Evolutionary conservation across 1,139 yeast species (phyloP).

Genomic region (Geotrichum bryndzae): DNA sequence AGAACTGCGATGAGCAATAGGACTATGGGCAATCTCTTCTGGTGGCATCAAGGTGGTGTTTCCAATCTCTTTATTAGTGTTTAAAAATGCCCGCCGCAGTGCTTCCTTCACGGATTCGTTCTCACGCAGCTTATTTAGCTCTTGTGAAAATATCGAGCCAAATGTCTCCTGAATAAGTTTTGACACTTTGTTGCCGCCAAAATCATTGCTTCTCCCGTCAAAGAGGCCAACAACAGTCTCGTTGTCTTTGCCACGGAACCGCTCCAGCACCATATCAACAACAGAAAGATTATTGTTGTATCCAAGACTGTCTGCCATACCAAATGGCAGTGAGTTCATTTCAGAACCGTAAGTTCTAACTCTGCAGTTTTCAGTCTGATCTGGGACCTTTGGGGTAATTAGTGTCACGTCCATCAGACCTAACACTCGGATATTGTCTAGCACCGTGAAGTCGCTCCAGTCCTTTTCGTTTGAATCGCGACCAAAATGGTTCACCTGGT

Average conservation of each 20-base stretch:
- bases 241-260: conserved; percentile 78
- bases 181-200: conserved; percentile 53
- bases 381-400: conserved; percentile 78
- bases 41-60: conserved; percentile 35
- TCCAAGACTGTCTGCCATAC: conserved; percentile 86
- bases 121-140: conserved; percentile 48
- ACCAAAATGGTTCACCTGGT: conserved; percentile 30
- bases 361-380: conserved; percentile 75
- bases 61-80: conserved; percentile 77
- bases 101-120: conserved; percentile 54
- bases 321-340: conserved; percentile 71
- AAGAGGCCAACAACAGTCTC: conserved; percentile 72
- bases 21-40: conserved; percentile 33
- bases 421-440: conserved; percentile 63
- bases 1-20: conserved; percentile 33
- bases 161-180: conserved; percentile 68
- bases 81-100: conserved; percentile 68
- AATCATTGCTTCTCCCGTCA: conserved; percentile 66
- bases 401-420: conserved; percentile 94
- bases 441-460: conserved; percentile 69
- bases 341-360: conserved; percentile 87
- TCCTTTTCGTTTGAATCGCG: conserved; percentile 34
- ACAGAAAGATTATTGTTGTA: conserved; percentile 59
- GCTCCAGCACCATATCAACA: conserved; percentile 81
- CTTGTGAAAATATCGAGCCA: conserved; percentile 57